Base-by-base conservation (phyloP, 768 basidiomycete species). In the Boletellus emodensis region DNA sequence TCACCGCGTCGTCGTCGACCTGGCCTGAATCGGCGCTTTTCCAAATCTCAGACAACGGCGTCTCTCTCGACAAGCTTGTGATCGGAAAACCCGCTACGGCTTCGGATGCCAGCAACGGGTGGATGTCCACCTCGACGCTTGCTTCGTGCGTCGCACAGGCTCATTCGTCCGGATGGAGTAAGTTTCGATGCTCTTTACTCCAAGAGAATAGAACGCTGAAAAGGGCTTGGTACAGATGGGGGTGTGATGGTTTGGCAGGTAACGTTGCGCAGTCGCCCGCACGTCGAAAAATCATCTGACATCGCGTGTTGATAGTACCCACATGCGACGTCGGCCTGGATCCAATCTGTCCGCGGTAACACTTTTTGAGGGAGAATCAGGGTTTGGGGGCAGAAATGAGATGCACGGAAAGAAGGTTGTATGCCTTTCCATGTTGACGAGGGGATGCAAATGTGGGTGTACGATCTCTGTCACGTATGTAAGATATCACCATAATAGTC, bases 21-120 rank as follows among this genome's bases (percentile, higher is more conserved):
- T 79, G 67, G 64, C 77, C 77, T 1, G 51, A 66, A 18, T 70
- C 73, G 3, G 64, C 74, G 0, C 60, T 80, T 26, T 75, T 79
- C 61, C 69, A 79, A 59, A 78, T 79, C 51, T 62, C 71, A 20
- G 73, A 74, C 3, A 77, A 69, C 51, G 84, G 84, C 17, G 77
- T 87, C 6, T 63, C 77, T 6, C 65, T 83, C 38, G 65, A 77
- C 63, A 89, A 88, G 68, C 72, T 89, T 50, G 83, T 89, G 46
- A 86, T 90, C 56, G 87, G 87, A 4, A 90, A 90, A 66, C 86
- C 86, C 8, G 81, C 79, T 4, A 50, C 73, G 0, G 56, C 56
- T 1, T 53, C 65, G 10, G 79, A 81, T 36, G 82, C 84, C 2
- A 75, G 55, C 52, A 84, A 78, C 49, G 82, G 74, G 13, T 78